These are phyloP conservation scores for Mallotus repandus DNA, from an alignment of 441 rosid species.

Conservation along the genomic window DNA sequence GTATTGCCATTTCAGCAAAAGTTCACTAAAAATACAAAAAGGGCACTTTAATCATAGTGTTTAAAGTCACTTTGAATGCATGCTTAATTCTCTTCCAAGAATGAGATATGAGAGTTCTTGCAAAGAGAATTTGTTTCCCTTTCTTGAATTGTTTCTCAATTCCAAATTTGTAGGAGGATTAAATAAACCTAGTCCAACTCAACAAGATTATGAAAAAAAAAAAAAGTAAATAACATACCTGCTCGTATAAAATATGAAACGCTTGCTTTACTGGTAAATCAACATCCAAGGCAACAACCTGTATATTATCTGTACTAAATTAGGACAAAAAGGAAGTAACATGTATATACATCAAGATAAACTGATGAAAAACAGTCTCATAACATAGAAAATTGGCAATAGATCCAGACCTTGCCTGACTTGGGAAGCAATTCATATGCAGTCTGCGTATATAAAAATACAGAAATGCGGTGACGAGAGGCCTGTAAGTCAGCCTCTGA, in stretches of 20 bases:
- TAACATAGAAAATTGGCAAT: slow-evolving; percentile 20
- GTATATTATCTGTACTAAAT: slow-evolving; percentile 15
- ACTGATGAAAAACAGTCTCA: slow-evolving; percentile 5
- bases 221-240: slow-evolving; percentile 34
- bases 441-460: slow-evolving; percentile 46
- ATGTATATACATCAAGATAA: neutral
- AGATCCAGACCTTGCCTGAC: slow-evolving; percentile 70
- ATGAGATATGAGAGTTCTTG: neutral
- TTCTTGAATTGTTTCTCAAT: neutral
- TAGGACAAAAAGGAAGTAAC: neutral
- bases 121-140: neutral
- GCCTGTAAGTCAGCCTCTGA: slow-evolving; percentile 47
- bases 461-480: slow-evolving; percentile 55
- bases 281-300: slow-evolving; percentile 66
- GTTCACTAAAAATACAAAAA: neutral
- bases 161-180: neutral
- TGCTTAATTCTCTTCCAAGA: neutral
- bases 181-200: neutral
- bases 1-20: neutral
- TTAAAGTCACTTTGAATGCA: neutral
- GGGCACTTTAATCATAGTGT: neutral
- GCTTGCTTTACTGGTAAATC: slow-evolving; percentile 69
- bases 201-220: slow-evolving; percentile 1
- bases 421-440: slow-evolving; percentile 66
- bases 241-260: slow-evolving; percentile 62